These are phyloP conservation scores for Annona squamosa DNA, from an alignment of 164 flowering plant species.

Conservation along the genomic window DNA sequence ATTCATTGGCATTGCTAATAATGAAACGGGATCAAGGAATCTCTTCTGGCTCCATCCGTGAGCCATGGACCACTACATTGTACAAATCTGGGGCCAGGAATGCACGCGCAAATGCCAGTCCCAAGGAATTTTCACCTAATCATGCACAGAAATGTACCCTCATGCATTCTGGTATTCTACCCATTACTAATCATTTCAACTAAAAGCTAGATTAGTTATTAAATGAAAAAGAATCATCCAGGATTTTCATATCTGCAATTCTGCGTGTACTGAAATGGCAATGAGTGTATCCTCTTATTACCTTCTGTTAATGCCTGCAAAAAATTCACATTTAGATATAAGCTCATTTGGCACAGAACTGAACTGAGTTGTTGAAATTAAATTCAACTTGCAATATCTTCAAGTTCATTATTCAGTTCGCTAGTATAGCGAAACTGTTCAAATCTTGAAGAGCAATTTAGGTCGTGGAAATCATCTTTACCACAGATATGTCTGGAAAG, in stretches of 20 bases:
- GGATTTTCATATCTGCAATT: neutral
- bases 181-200: neutral
- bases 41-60: neutral
- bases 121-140: neutral
- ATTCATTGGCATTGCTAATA: neutral
- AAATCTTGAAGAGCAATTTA: neutral
- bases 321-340: neutral
- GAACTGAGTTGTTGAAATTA: neutral
- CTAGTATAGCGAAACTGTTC: neutral
- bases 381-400: no score
- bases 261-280: neutral
- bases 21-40: neutral
- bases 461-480: conserved; percentile 18
- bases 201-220: neutral
- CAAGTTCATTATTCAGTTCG: neutral
- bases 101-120: neutral
- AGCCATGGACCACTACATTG: neutral
- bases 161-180: neutral
- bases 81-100: neutral
- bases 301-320: conserved; percentile 86
- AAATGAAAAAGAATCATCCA: neutral
- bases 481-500: conserved; percentile 82
- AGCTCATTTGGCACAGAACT: neutral
- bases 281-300: conserved; percentile 13
- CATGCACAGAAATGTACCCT: neutral